Conservation (phyloP, 768 basidiomycete genomes). For the Russula ochroleuca region DNA sequence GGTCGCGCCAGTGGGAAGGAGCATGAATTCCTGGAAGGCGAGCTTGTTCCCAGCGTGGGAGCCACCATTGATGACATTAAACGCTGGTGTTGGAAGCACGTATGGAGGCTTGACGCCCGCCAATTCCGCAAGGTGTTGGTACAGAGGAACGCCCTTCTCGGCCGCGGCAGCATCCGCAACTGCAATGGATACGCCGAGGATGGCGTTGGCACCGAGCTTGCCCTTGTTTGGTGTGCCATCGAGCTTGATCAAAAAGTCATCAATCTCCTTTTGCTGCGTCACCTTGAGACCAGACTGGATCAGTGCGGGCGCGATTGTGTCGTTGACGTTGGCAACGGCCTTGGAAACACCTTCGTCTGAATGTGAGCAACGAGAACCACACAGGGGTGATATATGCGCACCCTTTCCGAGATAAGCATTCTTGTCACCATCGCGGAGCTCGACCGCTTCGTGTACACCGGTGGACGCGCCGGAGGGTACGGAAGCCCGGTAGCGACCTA, state of each 20-base stretch:
- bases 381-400: conserved; percentile 34
- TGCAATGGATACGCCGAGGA: conserved; percentile 97
- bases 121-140: conserved; percentile 93
- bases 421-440: conserved; percentile 97
- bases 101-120: conserved; percentile 94
- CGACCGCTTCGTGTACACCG: conserved; percentile 96
- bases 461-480: conserved; percentile 99
- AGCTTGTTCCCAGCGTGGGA: conserved; percentile 99
- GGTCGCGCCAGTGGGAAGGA: conserved; percentile 88
- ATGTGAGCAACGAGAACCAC: not conserved
- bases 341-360: conserved; percentile 71
- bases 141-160: conserved; percentile 92
- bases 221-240: conserved; percentile 99
- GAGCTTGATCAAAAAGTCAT: conserved; percentile 96
- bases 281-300: conserved; percentile 80
- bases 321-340: conserved; percentile 93
- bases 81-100: conserved; percentile 85
- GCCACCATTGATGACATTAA: conserved; percentile 99
- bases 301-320: conserved; percentile 81
- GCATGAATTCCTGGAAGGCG: conserved; percentile 99
- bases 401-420: conserved; percentile 93
- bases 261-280: conserved; percentile 90
- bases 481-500: conserved; percentile 88
- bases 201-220: conserved; percentile 98
- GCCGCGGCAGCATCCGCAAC: conserved; percentile 90